These are phyloP conservation scores for Fragaria ananassa DNA, from an alignment of 306 rosid species.

Conservation along the genomic window DNA sequence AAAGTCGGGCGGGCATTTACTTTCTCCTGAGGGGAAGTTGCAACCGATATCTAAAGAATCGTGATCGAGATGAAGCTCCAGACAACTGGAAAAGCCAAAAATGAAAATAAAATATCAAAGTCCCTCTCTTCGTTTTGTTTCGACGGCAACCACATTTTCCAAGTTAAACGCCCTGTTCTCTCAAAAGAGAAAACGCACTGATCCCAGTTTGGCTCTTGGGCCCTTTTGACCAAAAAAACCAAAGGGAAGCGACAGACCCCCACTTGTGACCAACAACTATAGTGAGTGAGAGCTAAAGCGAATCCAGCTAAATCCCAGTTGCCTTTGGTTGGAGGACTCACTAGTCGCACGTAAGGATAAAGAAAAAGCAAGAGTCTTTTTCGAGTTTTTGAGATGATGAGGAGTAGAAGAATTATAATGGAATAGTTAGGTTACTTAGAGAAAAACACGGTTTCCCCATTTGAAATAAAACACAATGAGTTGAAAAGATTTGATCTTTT, in stretches of 20 bases:
- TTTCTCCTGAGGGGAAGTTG: not conserved
- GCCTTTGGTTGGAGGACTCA: conserved; percentile 1
- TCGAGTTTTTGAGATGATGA: not conserved
- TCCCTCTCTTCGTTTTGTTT: not conserved
- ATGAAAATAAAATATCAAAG: not conserved
- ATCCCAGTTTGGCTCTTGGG: not conserved
- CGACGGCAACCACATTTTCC: not conserved
- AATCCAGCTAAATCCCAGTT: not conserved
- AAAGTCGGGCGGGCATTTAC: not conserved
- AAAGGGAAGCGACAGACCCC: not conserved
- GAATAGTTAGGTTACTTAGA: not conserved
- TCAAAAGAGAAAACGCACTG: not conserved
- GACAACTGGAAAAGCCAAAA: not conserved
- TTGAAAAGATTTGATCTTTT: not conserved
- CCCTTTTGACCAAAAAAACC: not conserved
- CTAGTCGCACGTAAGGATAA: conserved; percentile 4
- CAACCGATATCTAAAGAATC: not conserved
- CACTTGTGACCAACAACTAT: not conserved
- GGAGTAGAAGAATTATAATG: not conserved
- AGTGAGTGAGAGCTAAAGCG: not conserved
- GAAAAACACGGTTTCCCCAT: not conserved
- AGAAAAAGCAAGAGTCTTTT: not conserved
- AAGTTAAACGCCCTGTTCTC: not conserved
- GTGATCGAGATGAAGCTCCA: not conserved
- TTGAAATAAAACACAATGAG: not conserved